Conservation (phyloP, 768 basidiomycete species). For the Asterophora lycoperdoides region DNA sequence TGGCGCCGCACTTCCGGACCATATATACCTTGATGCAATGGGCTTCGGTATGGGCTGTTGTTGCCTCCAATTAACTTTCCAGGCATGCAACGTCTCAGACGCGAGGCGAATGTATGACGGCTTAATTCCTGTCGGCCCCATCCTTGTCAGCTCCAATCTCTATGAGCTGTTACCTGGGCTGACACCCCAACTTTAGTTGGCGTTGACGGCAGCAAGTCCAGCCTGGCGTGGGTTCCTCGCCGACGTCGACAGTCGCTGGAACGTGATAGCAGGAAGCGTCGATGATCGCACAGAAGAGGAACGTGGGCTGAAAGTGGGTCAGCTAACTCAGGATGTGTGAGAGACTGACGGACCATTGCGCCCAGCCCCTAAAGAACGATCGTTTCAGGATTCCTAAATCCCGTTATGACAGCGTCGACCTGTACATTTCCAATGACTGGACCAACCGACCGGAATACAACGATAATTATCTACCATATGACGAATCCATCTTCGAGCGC, state of each 20-base stretch:
- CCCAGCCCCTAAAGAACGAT: conserved; percentile 72
- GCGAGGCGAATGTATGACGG: conserved; percentile 93
- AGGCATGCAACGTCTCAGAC: conserved; percentile 90
- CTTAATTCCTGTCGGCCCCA: conserved; percentile 91
- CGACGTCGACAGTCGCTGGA: conserved; percentile 98
- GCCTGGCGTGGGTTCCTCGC: conserved; percentile 92
- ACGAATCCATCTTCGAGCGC: conserved; percentile 68
- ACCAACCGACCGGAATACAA: conserved; percentile 93
- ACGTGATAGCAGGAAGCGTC: conserved; percentile 97
- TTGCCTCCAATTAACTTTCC: conserved; percentile 96
- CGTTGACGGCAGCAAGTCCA: conserved; percentile 91
- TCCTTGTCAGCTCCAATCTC: conserved; percentile 61
- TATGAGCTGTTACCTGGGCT: conserved; percentile 7
- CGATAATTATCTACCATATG: conserved; percentile 78
- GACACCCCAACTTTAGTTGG: conserved; percentile 54
- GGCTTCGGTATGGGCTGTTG: conserved; percentile 99
- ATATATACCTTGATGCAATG: conserved; percentile 99
- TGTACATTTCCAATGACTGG: conserved; percentile 86
- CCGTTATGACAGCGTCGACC: conserved; percentile 92
- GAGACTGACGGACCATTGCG: neutral
- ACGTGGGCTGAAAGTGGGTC: conserved; percentile 72
- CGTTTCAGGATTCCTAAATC: conserved; percentile 89
- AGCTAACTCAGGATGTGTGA: neutral
- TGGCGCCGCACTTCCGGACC: conserved; percentile 83
- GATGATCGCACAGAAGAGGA: conserved; percentile 97